These are phyloP conservation scores for Agaricus subrufescens DNA, from an alignment of 768 basidiomycete genomes.

Conservation along the genomic window DNA sequence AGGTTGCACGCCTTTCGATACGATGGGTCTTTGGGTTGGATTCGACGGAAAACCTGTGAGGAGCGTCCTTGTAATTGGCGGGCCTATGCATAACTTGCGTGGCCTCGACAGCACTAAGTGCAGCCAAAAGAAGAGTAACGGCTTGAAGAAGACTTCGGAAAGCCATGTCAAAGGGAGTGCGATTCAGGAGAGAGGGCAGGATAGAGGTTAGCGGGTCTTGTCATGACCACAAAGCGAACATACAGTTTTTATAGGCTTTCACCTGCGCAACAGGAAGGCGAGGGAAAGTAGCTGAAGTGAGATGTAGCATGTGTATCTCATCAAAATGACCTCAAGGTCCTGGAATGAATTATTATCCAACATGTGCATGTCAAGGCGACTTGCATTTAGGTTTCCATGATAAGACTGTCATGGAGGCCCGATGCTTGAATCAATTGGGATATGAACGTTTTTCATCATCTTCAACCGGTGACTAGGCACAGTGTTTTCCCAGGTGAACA, in stretches of 20 bases:
- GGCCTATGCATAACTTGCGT: constrained; percentile 56
- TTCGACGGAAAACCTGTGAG: constrained; percentile 27
- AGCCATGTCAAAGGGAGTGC: constrained; percentile 11
- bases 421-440: not conserved
- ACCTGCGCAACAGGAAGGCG: not conserved
- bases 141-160: constrained; percentile 15
- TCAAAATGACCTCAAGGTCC: not conserved
- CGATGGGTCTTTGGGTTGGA: constrained; percentile 30
- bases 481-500: too few relatives aligned
- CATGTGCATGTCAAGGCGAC: not conserved
- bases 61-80: constrained; percentile 36
- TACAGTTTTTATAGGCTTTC: constrained; percentile 1
- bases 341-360: not conserved
- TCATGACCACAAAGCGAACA: not conserved
- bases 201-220: not conserved
- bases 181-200: not conserved
- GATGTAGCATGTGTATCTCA: not conserved
- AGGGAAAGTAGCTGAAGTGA: not conserved
- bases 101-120: constrained; percentile 23
- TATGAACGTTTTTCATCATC: too few relatives aligned
- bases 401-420: not conserved
- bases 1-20: constrained; percentile 35
- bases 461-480: too few relatives aligned
- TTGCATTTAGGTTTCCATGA: not conserved
- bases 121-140: constrained; percentile 23